Base-by-base conservation (phyloP, 768 basidiomycete species). In the Rhizopogon roseolus region DNA sequence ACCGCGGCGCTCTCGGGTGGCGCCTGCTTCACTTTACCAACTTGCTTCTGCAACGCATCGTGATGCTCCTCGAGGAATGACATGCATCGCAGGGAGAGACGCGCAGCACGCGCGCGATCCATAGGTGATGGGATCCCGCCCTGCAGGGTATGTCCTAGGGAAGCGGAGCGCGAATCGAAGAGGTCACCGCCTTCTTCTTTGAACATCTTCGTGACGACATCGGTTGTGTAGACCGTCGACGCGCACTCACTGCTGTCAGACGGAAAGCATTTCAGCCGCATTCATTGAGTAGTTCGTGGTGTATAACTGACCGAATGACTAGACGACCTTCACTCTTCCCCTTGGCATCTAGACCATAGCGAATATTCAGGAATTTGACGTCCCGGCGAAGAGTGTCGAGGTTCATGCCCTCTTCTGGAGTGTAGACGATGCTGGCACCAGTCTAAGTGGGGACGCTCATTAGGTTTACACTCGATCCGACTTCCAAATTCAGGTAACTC, bases 131-230 rank as follows among this genome's bases (percentile, higher is more conserved):
- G 97, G 16, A 93, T 85, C 2, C 94, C 94, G 7, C 97, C 97
- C 64, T 99, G 97, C 3, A 99, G 75, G 5, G 95, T 98, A 73
- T 99, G 97, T 14, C 97, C 97, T 17, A 99, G 82, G 1, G 93
- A 89, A n/a, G 96, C 97, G 17, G 85, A 90, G 45, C 97, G 88
- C 17, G 97, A 85, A 72, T 99, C 97, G 65, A 98, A 99, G 22
- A 98, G 76, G 5, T 77, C 58, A 25, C 86, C 86, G n/a, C 97
- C 97, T 71, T 98, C 96, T 66, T 97, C 96, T 63, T 88, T 87
- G 71, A 98, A 73, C 78, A 99, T 97, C 69, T 90, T 90, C 56
- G 88, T 95, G 61, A 99, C 81, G 52, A 97, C 81, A 7, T 92
- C 85, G 6, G 95, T 95, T 13, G 88, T 87, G 76, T 98, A 99